Evolutionary conservation across 805 yeast genomes (phyloP).

Genomic region (Wickerhamiella parazyma): DNA sequence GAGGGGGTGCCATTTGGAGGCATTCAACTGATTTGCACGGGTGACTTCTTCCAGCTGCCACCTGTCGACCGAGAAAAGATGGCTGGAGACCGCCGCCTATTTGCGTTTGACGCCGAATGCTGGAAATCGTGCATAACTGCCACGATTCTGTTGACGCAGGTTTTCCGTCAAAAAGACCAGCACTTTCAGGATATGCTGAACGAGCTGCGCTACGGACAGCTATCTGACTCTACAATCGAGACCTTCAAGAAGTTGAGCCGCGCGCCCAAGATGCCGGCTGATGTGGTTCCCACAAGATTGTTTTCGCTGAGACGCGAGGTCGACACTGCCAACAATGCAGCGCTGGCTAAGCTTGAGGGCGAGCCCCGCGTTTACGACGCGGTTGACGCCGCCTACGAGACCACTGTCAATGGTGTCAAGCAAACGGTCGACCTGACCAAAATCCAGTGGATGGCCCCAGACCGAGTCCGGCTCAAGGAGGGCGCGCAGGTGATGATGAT

Average conservation of each 20-base stretch:
- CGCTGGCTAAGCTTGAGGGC: slow-evolving; percentile 40
- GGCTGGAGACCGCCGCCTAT: slow-evolving; percentile 26
- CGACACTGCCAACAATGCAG: slow-evolving; percentile 49
- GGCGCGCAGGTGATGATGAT: slow-evolving; percentile 93
- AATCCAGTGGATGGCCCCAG: slow-evolving; percentile 59
- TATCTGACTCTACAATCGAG: slow-evolving; percentile 35
- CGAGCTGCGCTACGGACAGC: slow-evolving; percentile 59
- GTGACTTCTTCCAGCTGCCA: slow-evolving; percentile 95
- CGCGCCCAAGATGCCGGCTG: slow-evolving; percentile 40
- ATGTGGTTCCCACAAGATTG: slow-evolving; percentile 77
- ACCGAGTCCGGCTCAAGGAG: slow-evolving; percentile 47
- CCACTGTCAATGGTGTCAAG: not conserved
- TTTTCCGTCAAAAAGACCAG: slow-evolving; percentile 74
- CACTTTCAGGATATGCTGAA: slow-evolving; percentile 69
- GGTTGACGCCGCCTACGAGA: slow-evolving; percentile 27
- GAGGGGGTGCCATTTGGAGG: slow-evolving; percentile 76
- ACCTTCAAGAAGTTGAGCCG: slow-evolving; percentile 46
- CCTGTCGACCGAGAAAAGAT: slow-evolving; percentile 46
- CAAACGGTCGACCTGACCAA: slow-evolving; percentile 20
- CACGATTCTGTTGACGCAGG: slow-evolving; percentile 60
- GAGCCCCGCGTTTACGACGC: slow-evolving; percentile 33
- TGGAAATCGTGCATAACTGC: slow-evolving; percentile 55
- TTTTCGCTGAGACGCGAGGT: slow-evolving; percentile 83
- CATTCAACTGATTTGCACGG: slow-evolving; percentile 73
- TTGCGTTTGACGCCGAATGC: slow-evolving; percentile 59